phyloP scores from a whole-genome alignment of 2,329 filamentous ascomycete species.

The Aspergillus latus region DNA sequence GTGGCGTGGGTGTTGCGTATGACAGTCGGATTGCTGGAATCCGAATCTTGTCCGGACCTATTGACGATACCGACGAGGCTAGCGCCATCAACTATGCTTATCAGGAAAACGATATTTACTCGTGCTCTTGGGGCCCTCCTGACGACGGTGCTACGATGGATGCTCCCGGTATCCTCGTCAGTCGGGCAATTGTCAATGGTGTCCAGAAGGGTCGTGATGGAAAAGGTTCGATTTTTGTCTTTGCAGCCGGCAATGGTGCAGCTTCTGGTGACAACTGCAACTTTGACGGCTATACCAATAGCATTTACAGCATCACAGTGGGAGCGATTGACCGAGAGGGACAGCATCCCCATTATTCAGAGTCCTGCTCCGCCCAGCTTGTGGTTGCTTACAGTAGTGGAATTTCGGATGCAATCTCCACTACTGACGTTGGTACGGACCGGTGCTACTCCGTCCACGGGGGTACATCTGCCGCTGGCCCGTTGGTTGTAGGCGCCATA shows the following conservation, averaged over 20 bases:
- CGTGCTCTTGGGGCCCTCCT: constrained; percentile 96
- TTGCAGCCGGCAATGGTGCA: constrained; percentile 94
- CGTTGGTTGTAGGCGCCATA: constrained; percentile 87
- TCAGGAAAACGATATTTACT: constrained; percentile 93
- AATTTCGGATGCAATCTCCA: constrained; percentile 84
- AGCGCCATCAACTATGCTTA: constrained; percentile 88
- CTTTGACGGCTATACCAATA: constrained; percentile 99
- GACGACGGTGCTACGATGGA: constrained; percentile 96
- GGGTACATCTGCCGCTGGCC: constrained; percentile 92
- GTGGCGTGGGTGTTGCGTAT: constrained; percentile 93
- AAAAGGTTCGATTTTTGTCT: constrained; percentile 89
- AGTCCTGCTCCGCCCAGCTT: constrained; percentile 90
- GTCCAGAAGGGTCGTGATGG: constrained; percentile 83
- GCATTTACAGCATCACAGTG: constrained; percentile 97
- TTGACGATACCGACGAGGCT: constrained; percentile 90
- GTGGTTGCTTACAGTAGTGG: constrained; percentile 97
- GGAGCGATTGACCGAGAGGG: constrained; percentile 87
- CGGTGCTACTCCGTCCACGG: constrained; percentile 80
- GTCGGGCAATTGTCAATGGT: constrained; percentile 85
- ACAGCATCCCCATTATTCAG: constrained; percentile 91
- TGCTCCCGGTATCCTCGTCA: constrained; percentile 82
- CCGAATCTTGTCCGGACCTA: constrained; percentile 86
- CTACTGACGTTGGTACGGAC: constrained; percentile 86
- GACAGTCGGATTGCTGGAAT: constrained; percentile 87
- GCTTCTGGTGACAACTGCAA: constrained; percentile 91